A percentile compares a stretch with the other conserved stretches of the same genome.
Evolutionary conservation across 805 yeast species (phyloP).

Genomic region (Yarrowia porcina): DNA sequence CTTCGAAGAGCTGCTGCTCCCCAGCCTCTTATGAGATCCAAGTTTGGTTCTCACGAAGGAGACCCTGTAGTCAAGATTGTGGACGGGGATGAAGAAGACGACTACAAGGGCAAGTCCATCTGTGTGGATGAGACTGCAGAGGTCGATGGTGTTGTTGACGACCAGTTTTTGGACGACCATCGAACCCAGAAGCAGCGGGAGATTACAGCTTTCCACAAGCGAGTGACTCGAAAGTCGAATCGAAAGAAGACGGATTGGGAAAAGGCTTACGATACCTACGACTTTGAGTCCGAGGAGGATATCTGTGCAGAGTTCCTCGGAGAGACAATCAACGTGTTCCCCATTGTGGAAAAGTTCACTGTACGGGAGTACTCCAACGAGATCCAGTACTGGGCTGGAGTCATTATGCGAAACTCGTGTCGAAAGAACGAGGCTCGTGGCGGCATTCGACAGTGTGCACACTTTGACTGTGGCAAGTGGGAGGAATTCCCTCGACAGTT

Average conservation of each 20-base stretch:
- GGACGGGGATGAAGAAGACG: slow-evolving; percentile 29
- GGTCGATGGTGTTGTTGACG: slow-evolving; percentile 14
- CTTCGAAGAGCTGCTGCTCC: slow-evolving; percentile 27
- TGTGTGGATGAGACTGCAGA: slow-evolving; percentile 23
- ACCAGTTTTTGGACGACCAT: slow-evolving; percentile 19
- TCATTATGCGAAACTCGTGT: slow-evolving; percentile 95
- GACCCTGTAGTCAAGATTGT: slow-evolving; percentile 26
- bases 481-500: slow-evolving; percentile 86
- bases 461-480: slow-evolving; percentile 91
- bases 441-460: slow-evolving; percentile 93
- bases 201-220: slow-evolving; percentile 17
- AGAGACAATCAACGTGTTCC: slow-evolving; percentile 63
- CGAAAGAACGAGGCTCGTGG: slow-evolving; percentile 82
- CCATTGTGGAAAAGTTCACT: slow-evolving; percentile 88
- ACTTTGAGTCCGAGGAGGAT: slow-evolving; percentile 38
- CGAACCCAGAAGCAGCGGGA: slow-evolving; percentile 22
- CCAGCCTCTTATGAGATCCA: slow-evolving; percentile 22
- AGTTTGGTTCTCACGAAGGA: slow-evolving; percentile 15
- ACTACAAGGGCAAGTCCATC: slow-evolving; percentile 26
- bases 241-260: slow-evolving; percentile 21
- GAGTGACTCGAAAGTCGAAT: slow-evolving; percentile 9
- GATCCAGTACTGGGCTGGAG: slow-evolving; percentile 94
- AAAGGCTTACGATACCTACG: slow-evolving; percentile 36
- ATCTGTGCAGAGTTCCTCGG: slow-evolving; percentile 47
- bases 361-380: slow-evolving; percentile 66